Evolutionary conservation across 768 basidiomycete species (phyloP).

Genomic region (Auricularia auricula-judae): DNA sequence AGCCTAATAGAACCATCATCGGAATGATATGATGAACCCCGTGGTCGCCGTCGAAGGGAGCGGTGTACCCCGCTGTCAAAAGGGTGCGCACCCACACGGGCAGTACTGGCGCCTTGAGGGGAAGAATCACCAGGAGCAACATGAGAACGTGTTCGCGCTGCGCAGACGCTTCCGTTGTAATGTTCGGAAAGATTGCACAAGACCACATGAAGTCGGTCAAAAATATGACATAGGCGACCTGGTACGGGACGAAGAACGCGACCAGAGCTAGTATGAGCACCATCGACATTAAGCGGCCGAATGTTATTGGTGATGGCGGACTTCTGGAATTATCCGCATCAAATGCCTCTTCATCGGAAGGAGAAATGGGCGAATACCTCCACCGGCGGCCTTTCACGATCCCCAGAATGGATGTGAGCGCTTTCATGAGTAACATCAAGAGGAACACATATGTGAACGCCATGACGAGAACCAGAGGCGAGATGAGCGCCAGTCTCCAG

Average conservation of each 20-base stretch:
- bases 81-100: constrained; percentile 87
- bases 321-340: not conserved
- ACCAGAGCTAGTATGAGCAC: constrained; percentile 51
- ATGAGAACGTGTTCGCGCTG: constrained; percentile 55
- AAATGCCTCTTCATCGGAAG: not conserved
- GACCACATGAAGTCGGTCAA: constrained; percentile 63
- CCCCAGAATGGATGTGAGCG: not conserved
- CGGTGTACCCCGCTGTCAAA: constrained; percentile 63
- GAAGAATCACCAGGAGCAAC: constrained; percentile 72
- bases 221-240: constrained; percentile 78
- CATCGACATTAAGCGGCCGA: constrained; percentile 43
- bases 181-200: constrained; percentile 36
- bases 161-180: constrained; percentile 23
- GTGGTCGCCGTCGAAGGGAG: constrained; percentile 78
- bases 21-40: constrained; percentile 30
- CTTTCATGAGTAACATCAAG: not conserved
- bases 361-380: not conserved
- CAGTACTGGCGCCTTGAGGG: constrained; percentile 64
- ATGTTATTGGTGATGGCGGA: not conserved
- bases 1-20: constrained; percentile 53
- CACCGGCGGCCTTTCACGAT: not conserved
- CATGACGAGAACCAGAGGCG: constrained; percentile 44
- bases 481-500: constrained; percentile 36
- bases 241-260: constrained; percentile 76
- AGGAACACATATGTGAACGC: constrained; percentile 22